A percentile compares a stretch with the other conserved stretches of the same genome.
These are phyloP conservation scores for Hanseniaspora sp. DNA, from an alignment of 1,139 yeast species.

Conservation along the genomic window DNA sequence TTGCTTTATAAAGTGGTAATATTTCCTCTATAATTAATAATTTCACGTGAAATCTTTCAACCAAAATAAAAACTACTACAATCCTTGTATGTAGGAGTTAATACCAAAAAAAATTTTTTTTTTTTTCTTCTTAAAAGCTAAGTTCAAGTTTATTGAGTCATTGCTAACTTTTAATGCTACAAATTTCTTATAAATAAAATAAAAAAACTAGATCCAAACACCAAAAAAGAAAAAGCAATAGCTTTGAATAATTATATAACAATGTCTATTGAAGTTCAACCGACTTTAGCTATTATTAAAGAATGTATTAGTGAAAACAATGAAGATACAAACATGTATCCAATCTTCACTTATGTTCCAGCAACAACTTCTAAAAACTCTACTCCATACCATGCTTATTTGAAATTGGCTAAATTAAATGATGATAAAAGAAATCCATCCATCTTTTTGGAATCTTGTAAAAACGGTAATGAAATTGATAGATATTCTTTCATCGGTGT, in stretches of 20 bases:
- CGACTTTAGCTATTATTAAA: conserved; percentile 43
- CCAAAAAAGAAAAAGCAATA: neutral
- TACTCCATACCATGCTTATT: conserved; percentile 82
- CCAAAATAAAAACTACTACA: no score
- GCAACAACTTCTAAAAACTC: conserved; percentile 46
- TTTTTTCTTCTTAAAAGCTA: no score
- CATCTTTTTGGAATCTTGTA: conserved; percentile 77
- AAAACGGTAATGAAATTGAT: conserved; percentile 78
- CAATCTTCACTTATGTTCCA: conserved; percentile 63
- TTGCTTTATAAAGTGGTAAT: no score
- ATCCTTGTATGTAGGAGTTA: no score
- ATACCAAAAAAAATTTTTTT: no score
- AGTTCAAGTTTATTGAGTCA: no score
- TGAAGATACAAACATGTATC: conserved; percentile 44
- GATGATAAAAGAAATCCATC: conserved; percentile 49
- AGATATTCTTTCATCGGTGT: conserved; percentile 86
- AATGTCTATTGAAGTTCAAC: conserved; percentile 39
- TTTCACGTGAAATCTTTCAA: no score
- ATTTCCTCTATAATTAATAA: no score
- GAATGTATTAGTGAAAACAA: conserved; percentile 37
- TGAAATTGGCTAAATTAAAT: conserved; percentile 68
- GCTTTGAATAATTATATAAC: neutral
- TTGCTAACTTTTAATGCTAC: no score
- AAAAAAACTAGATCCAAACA: no score
- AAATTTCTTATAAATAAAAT: no score